Conservation (phyloP, 1,284 basidiomycete genomes). For the Tilletiaria anomala region DNA sequence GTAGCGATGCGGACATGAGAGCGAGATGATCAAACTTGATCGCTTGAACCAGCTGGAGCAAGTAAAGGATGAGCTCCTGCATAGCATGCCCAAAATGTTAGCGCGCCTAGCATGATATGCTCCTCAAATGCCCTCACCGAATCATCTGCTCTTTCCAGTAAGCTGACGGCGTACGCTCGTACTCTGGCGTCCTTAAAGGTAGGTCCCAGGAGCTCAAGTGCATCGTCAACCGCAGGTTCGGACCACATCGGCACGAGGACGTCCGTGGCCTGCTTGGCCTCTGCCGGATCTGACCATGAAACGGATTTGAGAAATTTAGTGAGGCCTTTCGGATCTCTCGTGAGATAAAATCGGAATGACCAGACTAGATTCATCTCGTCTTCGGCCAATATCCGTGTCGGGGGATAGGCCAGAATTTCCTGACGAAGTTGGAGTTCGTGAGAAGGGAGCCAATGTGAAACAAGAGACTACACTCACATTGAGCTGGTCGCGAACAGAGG, state of each 20-base stretch:
- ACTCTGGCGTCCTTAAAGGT: slow-evolving; percentile 80
- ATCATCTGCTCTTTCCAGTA: slow-evolving; percentile 79
- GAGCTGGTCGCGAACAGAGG: slow-evolving; percentile 77
- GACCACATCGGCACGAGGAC: slow-evolving; percentile 91
- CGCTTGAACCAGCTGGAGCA: slow-evolving; percentile 91
- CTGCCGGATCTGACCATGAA: slow-evolving; percentile 86
- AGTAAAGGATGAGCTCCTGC: slow-evolving; percentile 78
- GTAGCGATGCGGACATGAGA: not conserved
- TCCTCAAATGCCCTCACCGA: slow-evolving; percentile 51
- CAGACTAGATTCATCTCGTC: slow-evolving; percentile 93
- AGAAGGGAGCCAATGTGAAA: not conserved
- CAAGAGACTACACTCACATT: slow-evolving; percentile 47
- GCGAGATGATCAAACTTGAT: slow-evolving; percentile 50
- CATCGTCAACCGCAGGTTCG: slow-evolving; percentile 90
- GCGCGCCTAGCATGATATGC: not conserved
- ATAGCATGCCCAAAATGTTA: not conserved
- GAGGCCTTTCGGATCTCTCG: slow-evolving; percentile 67
- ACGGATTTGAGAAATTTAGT: slow-evolving; percentile 98
- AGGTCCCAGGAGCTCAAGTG: slow-evolving; percentile 77
- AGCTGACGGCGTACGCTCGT: slow-evolving; percentile 79
- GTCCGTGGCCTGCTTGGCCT: slow-evolving; percentile 95
- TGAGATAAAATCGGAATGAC: slow-evolving; percentile 96
- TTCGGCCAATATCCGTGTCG: slow-evolving; percentile 69
- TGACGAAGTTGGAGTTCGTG: slow-evolving; percentile 33
- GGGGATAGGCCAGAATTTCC: slow-evolving; percentile 81